phyloP scores from a whole-genome alignment of 2,329 filamentous ascomycete genomes.

The Pyricularia sp. region DNA sequence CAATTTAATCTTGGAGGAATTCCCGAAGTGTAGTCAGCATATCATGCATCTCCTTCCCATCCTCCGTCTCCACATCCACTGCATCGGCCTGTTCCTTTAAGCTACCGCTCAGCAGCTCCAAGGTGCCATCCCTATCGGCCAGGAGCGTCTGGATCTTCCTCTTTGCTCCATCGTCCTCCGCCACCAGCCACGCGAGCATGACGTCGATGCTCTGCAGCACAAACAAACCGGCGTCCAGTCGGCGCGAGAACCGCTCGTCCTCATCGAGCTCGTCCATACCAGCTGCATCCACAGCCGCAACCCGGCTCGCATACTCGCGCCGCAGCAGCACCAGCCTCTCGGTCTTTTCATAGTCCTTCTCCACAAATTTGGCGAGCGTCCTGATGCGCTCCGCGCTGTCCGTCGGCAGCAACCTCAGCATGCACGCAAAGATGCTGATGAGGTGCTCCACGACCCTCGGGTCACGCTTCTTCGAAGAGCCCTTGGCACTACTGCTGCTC shows the following conservation, averaged over 20 bases:
- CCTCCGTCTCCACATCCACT: conserved; percentile 39
- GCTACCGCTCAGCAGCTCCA: conserved; percentile 55
- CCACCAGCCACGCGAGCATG: conserved; percentile 80
- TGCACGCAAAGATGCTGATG: conserved; percentile 72
- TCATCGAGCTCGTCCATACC: conserved; percentile 54
- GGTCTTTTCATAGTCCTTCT: conserved; percentile 87
- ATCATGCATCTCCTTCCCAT: conserved; percentile 46
- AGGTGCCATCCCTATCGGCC: conserved; percentile 55
- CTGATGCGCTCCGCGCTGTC: conserved; percentile 73
- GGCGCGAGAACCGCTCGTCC: conserved; percentile 62
- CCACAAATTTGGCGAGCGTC: conserved; percentile 85
- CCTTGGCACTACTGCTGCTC: conserved; percentile 9
- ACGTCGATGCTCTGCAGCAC: conserved; percentile 76
- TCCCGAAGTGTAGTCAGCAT: conserved; percentile 40
- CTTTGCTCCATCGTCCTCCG: conserved; percentile 73
- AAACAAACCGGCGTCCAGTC: conserved; percentile 79
- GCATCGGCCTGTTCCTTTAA: conserved; percentile 51
- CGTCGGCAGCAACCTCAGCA: conserved; percentile 71
- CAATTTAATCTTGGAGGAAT: neutral
- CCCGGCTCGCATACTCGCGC: conserved; percentile 55
- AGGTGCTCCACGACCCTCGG: conserved; percentile 63
- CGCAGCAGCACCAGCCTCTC: conserved; percentile 62
- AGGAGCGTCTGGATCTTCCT: conserved; percentile 54
- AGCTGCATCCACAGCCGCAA: conserved; percentile 49
- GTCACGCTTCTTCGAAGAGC: conserved; percentile 25